Conservation (phyloP, 208 protist species). For the Leishmania mexicana region DNA sequence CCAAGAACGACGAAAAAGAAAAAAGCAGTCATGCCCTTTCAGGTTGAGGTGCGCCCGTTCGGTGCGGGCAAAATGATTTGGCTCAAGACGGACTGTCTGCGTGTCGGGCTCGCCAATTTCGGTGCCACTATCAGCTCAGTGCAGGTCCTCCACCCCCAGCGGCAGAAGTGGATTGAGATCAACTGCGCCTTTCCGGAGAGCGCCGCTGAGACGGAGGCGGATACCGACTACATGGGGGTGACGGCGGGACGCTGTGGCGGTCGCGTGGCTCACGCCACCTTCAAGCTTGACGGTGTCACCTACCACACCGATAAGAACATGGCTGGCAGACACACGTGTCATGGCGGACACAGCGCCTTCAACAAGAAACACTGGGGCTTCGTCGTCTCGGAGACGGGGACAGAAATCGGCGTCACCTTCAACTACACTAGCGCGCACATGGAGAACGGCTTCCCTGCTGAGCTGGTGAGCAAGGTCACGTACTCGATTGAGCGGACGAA, state of each 20-base stretch:
- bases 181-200: conserved; percentile 43
- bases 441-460: conserved; percentile 65
- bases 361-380: conserved; percentile 56
- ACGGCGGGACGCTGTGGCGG: conserved; percentile 68
- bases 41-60: conserved; percentile 31
- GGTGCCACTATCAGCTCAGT: conserved; percentile 61
- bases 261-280: conserved; percentile 51
- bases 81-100: conserved; percentile 36
- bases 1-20: background rate
- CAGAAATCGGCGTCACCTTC: conserved; percentile 26
- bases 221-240: conserved; percentile 52
- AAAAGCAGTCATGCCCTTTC: conserved; percentile 25
- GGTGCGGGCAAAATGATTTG: conserved; percentile 44
- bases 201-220: conserved; percentile 44
- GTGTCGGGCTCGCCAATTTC: conserved; percentile 44
- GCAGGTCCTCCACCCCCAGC: conserved; percentile 26
- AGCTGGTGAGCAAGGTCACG: conserved; percentile 36
- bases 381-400: conserved; percentile 2
- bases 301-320: conserved; percentile 30
- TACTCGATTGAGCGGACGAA: conserved; percentile 46
- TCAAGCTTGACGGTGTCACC: conserved; percentile 42
- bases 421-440: conserved; percentile 51
- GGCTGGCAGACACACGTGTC: conserved; percentile 34
- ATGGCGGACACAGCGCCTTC: conserved; percentile 49
- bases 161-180: conserved; percentile 56